Base-by-base conservation (phyloP, 805 yeast genomes). In the Grigorovia humatica region DNA sequence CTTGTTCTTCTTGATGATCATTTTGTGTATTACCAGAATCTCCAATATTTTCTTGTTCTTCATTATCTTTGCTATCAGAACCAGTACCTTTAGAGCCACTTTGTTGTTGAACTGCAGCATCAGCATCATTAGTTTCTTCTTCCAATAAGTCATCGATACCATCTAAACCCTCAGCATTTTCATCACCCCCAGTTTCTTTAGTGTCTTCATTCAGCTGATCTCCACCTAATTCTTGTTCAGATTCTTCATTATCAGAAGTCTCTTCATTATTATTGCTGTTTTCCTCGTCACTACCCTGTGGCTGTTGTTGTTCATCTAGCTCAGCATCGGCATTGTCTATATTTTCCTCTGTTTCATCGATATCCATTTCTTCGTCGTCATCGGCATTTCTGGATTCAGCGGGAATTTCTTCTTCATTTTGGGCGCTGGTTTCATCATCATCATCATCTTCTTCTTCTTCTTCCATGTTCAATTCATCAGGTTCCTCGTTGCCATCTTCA, bases 21-120 rank as follows among this genome's bases (percentile, higher is more conserved):
- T 75, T 70, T 41, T 69, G 66, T 5, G 76, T 79, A 56, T 74
- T 69, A 6, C 90, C 90, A 43, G 81, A 71, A 19, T 83, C 80
- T 41, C 90, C 95, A 48, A 83, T 67, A 60, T 83, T 83, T 35
- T 82, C 79, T 55, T 82, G 77, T 56, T 81, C 86, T 48, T 79
- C 80, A 4, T 50, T 32, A 42, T 72, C 65, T 35, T 73, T 77
- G 52, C 76, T 73, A 54, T 81, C 84, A 8, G 83, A 75, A 48
- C 87, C 87, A 48, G 77, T 77, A 5, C 84, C 83, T 57, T 73
- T 73, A n/a, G 77, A 73, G 46, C 86, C 86, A 29, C 77, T 68
- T 52, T 78, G 74, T 57, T 81, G 83, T 58, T 79, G 79, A 11
- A 76, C 78, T 18, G 85, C 79, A 19, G 84, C 72, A 42, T 81